These are phyloP conservation scores for Globisporangium cystogenes DNA, from an alignment of 352 stramenopile genomes.

Conservation along the genomic window DNA sequence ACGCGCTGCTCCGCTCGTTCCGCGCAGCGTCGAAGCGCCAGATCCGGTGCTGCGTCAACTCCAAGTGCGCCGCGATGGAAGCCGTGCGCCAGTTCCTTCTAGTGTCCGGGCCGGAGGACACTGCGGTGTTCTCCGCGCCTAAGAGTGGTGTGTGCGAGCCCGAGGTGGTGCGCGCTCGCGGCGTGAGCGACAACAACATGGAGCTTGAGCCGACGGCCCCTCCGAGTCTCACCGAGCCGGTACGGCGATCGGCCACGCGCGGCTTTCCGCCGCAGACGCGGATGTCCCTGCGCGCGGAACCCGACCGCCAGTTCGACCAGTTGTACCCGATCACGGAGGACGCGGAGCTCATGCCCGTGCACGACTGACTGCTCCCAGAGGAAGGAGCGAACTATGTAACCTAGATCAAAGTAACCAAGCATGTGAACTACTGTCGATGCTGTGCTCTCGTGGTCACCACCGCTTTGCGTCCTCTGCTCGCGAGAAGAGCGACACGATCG, in stretches of 20 bases:
- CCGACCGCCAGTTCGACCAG: slow-evolving; percentile 25
- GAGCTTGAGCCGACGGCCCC: background rate
- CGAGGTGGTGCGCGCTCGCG: background rate
- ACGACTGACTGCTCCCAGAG: slow-evolving; percentile 1
- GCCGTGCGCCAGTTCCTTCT: slow-evolving; percentile 47
- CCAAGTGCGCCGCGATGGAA: slow-evolving; percentile 33
- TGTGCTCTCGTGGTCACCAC: slow-evolving; percentile 1
- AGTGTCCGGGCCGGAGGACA: slow-evolving; percentile 19
- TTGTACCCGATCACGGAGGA: slow-evolving; percentile 59
- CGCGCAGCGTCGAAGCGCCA: slow-evolving; percentile 35
- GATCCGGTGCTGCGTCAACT: slow-evolving; percentile 52
- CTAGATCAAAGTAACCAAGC: background rate
- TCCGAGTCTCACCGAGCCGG: background rate
- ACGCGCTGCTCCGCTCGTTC: slow-evolving; percentile 47
- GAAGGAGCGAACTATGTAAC: background rate
- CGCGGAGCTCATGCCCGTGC: slow-evolving; percentile 24
- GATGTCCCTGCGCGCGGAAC: slow-evolving; percentile 14
- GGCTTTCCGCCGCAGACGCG: slow-evolving; percentile 19
- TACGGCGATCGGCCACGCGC: background rate
- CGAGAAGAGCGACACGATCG: slow-evolving; percentile 50
- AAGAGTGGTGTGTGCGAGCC: background rate
- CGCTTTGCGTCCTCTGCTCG: slow-evolving; percentile 10
- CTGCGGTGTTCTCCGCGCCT: slow-evolving; percentile 1
- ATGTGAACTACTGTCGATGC: background rate
- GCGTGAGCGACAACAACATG: background rate